phyloP scores from a whole-genome alignment of 2,329 filamentous ascomycete species.

The Diplodia intermedia region DNA sequence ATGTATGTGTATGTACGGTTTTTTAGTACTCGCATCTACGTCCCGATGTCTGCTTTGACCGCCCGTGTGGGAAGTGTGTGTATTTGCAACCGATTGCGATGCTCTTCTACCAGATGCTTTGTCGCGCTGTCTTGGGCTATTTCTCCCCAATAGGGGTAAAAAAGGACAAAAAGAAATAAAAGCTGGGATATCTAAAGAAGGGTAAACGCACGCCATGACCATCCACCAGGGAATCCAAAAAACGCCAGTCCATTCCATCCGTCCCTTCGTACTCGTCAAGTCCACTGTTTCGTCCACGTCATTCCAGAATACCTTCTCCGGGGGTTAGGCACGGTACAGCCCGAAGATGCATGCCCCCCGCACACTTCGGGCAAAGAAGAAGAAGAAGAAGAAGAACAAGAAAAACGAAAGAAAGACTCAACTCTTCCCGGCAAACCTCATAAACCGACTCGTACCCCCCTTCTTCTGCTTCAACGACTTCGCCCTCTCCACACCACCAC shows the following conservation, averaged over 20 bases:
- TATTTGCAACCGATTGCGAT: too few relatives aligned
- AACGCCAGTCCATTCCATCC: conserved; percentile 1
- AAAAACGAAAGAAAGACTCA: not conserved
- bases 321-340: too few relatives aligned
- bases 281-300: not conserved
- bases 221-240: not conserved
- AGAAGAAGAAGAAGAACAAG: too few relatives aligned
- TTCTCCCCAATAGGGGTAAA: not conserved
- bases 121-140: not conserved
- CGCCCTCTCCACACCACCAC: too few relatives aligned
- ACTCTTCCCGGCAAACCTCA: conserved; percentile 10
- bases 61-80: too few relatives aligned
- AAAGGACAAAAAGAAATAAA: not conserved
- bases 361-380: too few relatives aligned
- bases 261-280: not conserved
- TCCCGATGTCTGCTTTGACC: too few relatives aligned
- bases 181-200: not conserved
- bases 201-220: not conserved
- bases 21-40: too few relatives aligned
- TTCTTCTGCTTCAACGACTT: conserved; percentile 11
- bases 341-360: too few relatives aligned
- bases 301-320: not conserved
- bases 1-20: too few relatives aligned
- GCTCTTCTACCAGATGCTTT: not conserved
- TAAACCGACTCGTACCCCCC: not conserved